Conservation (phyloP, 1,284 basidiomycete species). For the Phlebopus sp. region DNA sequence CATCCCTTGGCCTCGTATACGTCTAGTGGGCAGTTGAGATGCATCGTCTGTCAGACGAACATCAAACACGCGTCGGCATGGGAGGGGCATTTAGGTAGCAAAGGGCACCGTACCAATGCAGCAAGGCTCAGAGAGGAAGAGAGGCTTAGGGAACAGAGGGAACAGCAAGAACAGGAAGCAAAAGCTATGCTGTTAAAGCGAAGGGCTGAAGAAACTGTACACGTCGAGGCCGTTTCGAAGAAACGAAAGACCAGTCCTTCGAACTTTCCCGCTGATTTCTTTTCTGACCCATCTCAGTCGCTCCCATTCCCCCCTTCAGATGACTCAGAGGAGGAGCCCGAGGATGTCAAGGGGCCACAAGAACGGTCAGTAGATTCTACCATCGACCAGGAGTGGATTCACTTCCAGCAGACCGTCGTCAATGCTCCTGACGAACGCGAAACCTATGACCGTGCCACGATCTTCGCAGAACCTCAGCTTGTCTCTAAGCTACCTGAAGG, state of each 20-base stretch:
- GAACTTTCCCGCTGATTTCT: constrained; percentile 68
- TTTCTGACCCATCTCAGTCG: constrained; percentile 67
- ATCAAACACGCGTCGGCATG: constrained; percentile 78
- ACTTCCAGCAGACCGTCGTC: constrained; percentile 64
- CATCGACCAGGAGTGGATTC: constrained; percentile 66
- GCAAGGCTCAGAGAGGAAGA: constrained; percentile 55
- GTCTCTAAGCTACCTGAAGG: constrained; percentile 47
- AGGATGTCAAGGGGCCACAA: constrained; percentile 19
- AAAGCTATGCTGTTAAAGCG: constrained; percentile 32
- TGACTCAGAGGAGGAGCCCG: constrained; percentile 48
- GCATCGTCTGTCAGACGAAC: constrained; percentile 56
- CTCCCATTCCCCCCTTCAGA: constrained; percentile 36
- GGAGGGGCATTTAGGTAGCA: constrained; percentile 83
- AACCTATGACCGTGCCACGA: constrained; percentile 64
- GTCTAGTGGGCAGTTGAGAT: constrained; percentile 62
- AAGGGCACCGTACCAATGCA: constrained; percentile 65
- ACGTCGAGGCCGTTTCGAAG: constrained; percentile 23
- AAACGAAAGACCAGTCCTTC: constrained; percentile 32
- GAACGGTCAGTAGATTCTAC: constrained; percentile 19
- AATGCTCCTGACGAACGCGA: constrained; percentile 40
- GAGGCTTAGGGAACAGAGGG: constrained; percentile 37
- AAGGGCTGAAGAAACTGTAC: constrained; percentile 37
- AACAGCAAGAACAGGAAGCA: constrained; percentile 36
- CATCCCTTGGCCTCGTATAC: constrained; percentile 74
- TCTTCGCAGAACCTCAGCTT: constrained; percentile 65